Evolutionary conservation across 257 asterid genomes (phyloP), one percentile per base, ranked within the genome.

Genomic region (Plantago major): DNA sequence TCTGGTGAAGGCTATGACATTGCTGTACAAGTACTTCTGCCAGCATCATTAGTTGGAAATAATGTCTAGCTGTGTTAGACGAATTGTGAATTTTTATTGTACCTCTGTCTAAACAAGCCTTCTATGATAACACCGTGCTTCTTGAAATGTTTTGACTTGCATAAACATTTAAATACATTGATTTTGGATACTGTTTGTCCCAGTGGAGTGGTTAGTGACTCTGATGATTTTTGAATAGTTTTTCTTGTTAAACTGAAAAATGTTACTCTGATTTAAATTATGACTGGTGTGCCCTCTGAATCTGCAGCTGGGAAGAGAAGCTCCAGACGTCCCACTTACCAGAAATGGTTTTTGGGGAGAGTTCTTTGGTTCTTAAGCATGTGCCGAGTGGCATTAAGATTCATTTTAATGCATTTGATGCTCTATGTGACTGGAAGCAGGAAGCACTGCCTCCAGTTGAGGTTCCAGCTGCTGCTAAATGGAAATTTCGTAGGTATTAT

Each of bases 281-380:
- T 71, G 10, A 63, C 42, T 42, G 54, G 18, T 3, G 62, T 40
- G 11, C 11, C 58, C 42, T 61, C 44, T 59, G 52, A 50, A 22
- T 60, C 60, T 77, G 78, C 81, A 93, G 99, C 79, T 93, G 99
- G 99, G 99, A 89, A 71, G 88, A 89, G 67, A 83, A 81, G 79
- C 94, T 93, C 68, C 76, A 74, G 70, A 89, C 97, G 33, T 68
- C 87, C 68, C 96, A 89, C 81, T 84, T 89, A 66, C 96, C 99
- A 6, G 96, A 89, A 84, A 93, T 93, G 99, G 77, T 93, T 66
- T 93, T 93, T 74, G 99, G 97, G 72, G 90, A 89, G 76, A 89
- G 93, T 74, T 71, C 80, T 43, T 73, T 93, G 81, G 64, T 76
- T 76, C 83, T 90, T 67, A 85, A 80, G 70, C 97, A 93, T 70